Evolutionary conservation across 176 grass and related monocot species (phyloP).

Genomic region (Ampelocalamus luodianensis): DNA sequence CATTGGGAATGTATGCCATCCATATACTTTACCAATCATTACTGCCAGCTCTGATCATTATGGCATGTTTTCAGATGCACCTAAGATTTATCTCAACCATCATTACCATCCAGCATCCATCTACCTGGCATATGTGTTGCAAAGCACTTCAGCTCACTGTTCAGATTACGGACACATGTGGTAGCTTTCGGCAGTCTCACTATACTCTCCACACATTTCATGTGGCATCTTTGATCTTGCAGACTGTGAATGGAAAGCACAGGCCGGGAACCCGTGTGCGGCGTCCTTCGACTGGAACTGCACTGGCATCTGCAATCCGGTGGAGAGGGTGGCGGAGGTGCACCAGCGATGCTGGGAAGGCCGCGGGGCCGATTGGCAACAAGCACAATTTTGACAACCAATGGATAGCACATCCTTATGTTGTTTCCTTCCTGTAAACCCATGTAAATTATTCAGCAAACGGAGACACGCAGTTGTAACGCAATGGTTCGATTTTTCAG

Average conservation of each 20-base stretch:
- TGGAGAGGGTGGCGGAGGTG: constrained; percentile 76
- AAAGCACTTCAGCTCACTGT: not conserved
- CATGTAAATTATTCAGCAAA: constrained; percentile 22
- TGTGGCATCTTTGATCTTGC: constrained; percentile 33
- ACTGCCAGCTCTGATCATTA: not conserved
- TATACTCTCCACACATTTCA: not conserved
- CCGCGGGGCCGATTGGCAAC: constrained; percentile 48
- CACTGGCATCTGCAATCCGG: constrained; percentile 75
- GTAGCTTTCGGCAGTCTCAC: not conserved
- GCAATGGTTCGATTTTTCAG: constrained; percentile 32
- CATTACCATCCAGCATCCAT: not conserved
- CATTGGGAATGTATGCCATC: not conserved
- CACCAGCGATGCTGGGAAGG: constrained; percentile 66
- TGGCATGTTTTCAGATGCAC: constrained; percentile 26
- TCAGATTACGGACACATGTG: not conserved
- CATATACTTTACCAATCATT: constrained; percentile 13
- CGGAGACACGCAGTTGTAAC: not conserved
- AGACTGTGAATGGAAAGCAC: constrained; percentile 88
- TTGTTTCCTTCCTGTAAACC: constrained; percentile 43
- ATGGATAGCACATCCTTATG: not conserved
- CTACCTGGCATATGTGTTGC: constrained; percentile 19
- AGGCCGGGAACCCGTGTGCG: constrained; percentile 69
- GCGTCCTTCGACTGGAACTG: constrained; percentile 88
- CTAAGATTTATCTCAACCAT: not conserved
- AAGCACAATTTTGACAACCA: constrained; percentile 55